phyloP scores from a whole-genome alignment of 768 basidiomycete genomes.

The Pisolithus albus region DNA sequence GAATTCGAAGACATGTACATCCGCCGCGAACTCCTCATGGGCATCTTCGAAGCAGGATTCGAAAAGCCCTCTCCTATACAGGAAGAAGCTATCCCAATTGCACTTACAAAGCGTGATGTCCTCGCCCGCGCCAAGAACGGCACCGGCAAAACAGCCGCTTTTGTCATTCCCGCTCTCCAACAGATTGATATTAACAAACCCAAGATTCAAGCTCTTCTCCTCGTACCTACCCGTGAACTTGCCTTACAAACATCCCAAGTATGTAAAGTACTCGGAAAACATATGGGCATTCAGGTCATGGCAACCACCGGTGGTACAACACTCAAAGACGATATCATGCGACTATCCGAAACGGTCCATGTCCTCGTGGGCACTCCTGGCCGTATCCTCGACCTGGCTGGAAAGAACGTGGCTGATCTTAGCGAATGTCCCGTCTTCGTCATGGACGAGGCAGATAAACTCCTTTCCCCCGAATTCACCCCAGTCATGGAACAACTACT shows the following conservation, averaged over 20 bases:
- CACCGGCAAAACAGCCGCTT: conserved; percentile 97
- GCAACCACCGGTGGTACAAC: conserved; percentile 98
- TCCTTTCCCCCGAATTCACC: conserved; percentile 94
- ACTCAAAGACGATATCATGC: conserved; percentile 95
- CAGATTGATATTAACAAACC: conserved; percentile 76
- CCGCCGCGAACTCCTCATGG: conserved; percentile 95
- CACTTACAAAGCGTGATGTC: conserved; percentile 88
- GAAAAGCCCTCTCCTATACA: conserved; percentile 97
- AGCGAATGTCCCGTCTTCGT: conserved; percentile 94
- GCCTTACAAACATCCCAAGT: conserved; percentile 99
- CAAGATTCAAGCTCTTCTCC: conserved; percentile 93
- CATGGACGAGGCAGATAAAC: conserved; percentile 99
- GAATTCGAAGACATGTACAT: conserved; percentile 96
- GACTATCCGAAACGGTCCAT: conserved; percentile 84
- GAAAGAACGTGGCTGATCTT: conserved; percentile 90
- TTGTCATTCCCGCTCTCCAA: conserved; percentile 95
- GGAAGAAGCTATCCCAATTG: conserved; percentile 96
- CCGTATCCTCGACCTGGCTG: conserved; percentile 88
- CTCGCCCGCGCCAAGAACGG: conserved; percentile 95
- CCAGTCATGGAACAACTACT: conserved; percentile 98
- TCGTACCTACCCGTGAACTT: conserved; percentile 98
- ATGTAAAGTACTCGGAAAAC: conserved; percentile 93
- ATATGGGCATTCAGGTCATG: conserved; percentile 95
- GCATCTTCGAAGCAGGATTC: conserved; percentile 97
- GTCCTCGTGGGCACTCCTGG: conserved; percentile 97